phyloP scores from a whole-genome alignment of 768 basidiomycete genomes.

The Melanogaster broomeanus region DNA sequence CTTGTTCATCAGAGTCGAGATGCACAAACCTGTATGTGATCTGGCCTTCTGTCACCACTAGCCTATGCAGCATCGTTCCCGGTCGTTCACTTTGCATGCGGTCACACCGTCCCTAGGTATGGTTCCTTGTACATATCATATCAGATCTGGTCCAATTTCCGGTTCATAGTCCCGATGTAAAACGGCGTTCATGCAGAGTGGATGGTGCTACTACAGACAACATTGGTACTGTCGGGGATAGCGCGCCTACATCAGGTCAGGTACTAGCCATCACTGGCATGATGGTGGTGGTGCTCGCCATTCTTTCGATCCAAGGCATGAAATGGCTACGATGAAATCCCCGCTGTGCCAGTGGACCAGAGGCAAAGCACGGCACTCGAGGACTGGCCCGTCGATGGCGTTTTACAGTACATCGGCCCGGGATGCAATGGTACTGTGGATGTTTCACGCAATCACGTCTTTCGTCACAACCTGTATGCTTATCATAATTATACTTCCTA shows the following conservation, averaged over 20 bases:
- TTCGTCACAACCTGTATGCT: neutral
- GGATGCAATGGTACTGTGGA: neutral
- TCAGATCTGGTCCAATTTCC: slow-evolving; percentile 7
- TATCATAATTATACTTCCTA: no score
- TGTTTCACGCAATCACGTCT: neutral
- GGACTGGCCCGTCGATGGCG: neutral
- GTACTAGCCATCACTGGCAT: neutral
- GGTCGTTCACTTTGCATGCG: neutral
- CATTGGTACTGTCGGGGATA: neutral
- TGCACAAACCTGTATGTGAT: no score
- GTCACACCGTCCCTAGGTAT: slow-evolving; percentile 4
- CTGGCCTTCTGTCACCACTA: neutral
- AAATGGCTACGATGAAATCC: neutral
- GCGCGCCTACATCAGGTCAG: neutral
- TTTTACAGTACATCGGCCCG: neutral
- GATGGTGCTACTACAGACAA: neutral
- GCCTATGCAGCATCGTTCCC: neutral
- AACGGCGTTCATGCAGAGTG: slow-evolving; percentile 20
- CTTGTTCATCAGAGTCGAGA: neutral
- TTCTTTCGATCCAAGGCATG: neutral
- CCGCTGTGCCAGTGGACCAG: neutral
- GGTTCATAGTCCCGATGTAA: slow-evolving; percentile 15
- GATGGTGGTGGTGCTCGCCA: neutral
- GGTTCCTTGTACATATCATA: slow-evolving; percentile 2
- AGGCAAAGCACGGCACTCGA: neutral